These are phyloP conservation scores for Tetrapyrgos nigripes DNA, from an alignment of 1,284 basidiomycete genomes.

Conservation along the genomic window DNA sequence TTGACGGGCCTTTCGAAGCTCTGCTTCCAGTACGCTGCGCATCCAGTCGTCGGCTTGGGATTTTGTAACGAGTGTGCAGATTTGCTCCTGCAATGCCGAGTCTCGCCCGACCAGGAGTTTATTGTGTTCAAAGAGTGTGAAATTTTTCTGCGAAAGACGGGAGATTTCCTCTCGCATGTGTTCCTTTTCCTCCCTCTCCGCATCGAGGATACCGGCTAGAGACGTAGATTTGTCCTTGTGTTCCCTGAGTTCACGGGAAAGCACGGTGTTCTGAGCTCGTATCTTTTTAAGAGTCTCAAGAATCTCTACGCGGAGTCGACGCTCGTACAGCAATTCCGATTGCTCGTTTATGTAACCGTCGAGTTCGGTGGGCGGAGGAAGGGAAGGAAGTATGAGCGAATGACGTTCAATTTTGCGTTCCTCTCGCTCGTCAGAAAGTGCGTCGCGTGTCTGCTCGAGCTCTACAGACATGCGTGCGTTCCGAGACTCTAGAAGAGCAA, in stretches of 20 bases:
- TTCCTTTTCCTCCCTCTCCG: slow-evolving; percentile 23
- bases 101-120: slow-evolving; percentile 30
- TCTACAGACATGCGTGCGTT: slow-evolving; percentile 26
- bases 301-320: slow-evolving; percentile 26
- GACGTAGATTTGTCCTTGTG: slow-evolving; percentile 23
- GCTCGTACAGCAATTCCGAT: slow-evolving; percentile 27
- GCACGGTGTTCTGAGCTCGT: slow-evolving; percentile 26
- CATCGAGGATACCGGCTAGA: slow-evolving; percentile 23
- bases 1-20: slow-evolving; percentile 18
- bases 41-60: slow-evolving; percentile 29
- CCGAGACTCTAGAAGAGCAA: slow-evolving; percentile 27
- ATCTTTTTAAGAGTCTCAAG: slow-evolving; percentile 30
- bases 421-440: slow-evolving; percentile 28
- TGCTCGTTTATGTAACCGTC: slow-evolving; percentile 19
- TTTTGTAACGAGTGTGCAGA: slow-evolving; percentile 26
- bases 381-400: slow-evolving; percentile 11
- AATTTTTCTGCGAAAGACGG: slow-evolving; percentile 23
- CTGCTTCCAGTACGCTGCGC: slow-evolving; percentile 25
- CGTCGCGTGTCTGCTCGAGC: slow-evolving; percentile 25
- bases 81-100: slow-evolving; percentile 26
- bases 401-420: slow-evolving; percentile 11
- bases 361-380: slow-evolving; percentile 5
- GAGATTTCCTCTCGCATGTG: slow-evolving; percentile 24
- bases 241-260: slow-evolving; percentile 28
- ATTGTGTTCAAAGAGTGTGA: slow-evolving; percentile 31